Base-by-base conservation (phyloP, 495 filamentous ascomycete genomes). In the Diplogelasinospora grovesii region DNA sequence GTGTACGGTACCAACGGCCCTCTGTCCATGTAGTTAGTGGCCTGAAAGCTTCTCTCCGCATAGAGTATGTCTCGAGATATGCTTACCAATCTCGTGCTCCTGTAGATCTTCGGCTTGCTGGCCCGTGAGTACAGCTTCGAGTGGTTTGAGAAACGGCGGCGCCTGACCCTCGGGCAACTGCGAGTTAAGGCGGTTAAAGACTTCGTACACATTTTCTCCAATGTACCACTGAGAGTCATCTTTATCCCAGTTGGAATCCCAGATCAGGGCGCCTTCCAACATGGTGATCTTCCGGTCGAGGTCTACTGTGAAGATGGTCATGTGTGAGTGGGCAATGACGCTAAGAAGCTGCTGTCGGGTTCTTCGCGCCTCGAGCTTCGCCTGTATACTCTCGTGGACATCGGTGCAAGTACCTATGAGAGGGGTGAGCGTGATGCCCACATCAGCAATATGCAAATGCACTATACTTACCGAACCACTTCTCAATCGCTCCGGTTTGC, bases 231-330 rank as follows among this genome's bases (percentile, higher is more conserved):
- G 48, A n/a, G 37, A 24, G 13, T 54, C 41, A 15, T 41, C 34
- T 24, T 40, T 59, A 8, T 61, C 51, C 5, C 43, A 53, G 9
- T 50, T 14, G 5, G 48, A 41, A n/a, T 74, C 61, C 75, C 73
- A 77, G 22, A 71, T 75, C 41, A 80, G 57, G 0, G 68, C 61
- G 4, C 78, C 83, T 53, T 86, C 82, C 0, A 83, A 54, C 45
- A 86, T 65, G 0, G 71, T 82, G 11, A 87, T 51, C 0, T 60
- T 72, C 9, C 65, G 60, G 27, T 78, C 56, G 20, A 55, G 52
- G 42, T 86, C 75, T 4, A 85, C 68, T 1, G 75, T 72, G 69
- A 84, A 87, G 8, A 86, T 65, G 11, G 81, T 83, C 28, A 83
- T 76, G 30, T 74, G 66, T 1, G 82, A 75, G 45, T 83, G 77